Evolutionary conservation across 805 yeast genomes (phyloP).

Genomic region (Jamesozyma rosinii): DNA sequence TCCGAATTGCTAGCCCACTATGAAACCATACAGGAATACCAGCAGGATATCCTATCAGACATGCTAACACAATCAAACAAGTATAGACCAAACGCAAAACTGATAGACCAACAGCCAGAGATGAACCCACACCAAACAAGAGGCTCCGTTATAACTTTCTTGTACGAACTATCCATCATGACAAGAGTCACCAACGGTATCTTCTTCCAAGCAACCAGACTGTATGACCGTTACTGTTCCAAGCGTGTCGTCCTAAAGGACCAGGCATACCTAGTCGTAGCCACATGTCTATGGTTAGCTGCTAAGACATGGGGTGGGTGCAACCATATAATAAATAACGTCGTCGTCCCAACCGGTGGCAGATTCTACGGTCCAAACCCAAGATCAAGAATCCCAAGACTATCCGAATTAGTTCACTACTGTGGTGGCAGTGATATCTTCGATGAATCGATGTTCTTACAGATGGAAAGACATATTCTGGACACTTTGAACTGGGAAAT

Average conservation of each 20-base stretch:
- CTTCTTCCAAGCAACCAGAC: slow-evolving; percentile 56
- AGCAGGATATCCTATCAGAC: slow-evolving; percentile 39
- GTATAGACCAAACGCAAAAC: slow-evolving; percentile 45
- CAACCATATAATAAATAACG: slow-evolving; percentile 51
- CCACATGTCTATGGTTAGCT: slow-evolving; percentile 88
- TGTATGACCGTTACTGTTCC: slow-evolving; percentile 87
- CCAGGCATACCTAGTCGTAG: slow-evolving; percentile 83
- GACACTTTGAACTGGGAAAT: slow-evolving; percentile 66
- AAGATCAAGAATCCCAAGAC: slow-evolving; percentile 65
- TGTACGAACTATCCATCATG: slow-evolving; percentile 60
- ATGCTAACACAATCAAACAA: slow-evolving; percentile 31
- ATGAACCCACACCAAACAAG: slow-evolving; percentile 60
- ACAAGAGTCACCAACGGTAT: slow-evolving; percentile 60
- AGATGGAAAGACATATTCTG: slow-evolving; percentile 71
- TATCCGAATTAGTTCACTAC: slow-evolving; percentile 58
- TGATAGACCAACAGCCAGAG: slow-evolving; percentile 85
- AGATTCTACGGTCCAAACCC: slow-evolving; percentile 61
- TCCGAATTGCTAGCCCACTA: slow-evolving; percentile 43
- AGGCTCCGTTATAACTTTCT: slow-evolving; percentile 65
- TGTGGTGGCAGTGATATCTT: slow-evolving; percentile 56
- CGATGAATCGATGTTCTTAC: slow-evolving; percentile 51
- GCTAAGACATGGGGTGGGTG: slow-evolving; percentile 76
- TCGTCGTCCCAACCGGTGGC: slow-evolving; percentile 46
- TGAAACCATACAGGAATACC: slow-evolving; percentile 41
- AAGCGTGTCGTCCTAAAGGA: slow-evolving; percentile 74